Evolutionary conservation across 768 basidiomycete genomes (phyloP), one percentile per base, ranked within the genome.

Genomic region (Rhodotorula paludigena): DNA sequence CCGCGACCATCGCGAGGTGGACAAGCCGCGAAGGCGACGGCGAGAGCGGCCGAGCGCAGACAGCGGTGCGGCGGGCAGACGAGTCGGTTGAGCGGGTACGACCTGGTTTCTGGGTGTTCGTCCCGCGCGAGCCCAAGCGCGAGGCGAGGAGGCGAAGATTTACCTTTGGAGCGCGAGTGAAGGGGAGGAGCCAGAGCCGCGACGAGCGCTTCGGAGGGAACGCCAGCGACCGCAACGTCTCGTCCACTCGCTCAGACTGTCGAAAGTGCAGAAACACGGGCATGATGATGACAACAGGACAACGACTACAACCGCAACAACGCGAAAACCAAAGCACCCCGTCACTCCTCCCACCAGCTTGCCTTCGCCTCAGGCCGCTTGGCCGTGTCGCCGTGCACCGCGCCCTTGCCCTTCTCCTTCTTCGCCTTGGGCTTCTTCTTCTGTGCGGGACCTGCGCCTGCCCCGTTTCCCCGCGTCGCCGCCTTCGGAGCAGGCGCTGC

Each of bases 321-420:
- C 49, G 5, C 4, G 4, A 6, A 18, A 0, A 44, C 28, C 36
- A 25, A 16, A 12, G 32, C 21, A 1, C n/a, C 14, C 5, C 42
- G 16, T 42, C 44, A 68, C 36, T 68, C 66, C 41, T 68, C 63
- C 67, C 71, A 73, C 71, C 71, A 73, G 9, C 63, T 58, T 33
- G 32, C 66, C 44, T 54, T 61, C 10, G 36, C 51, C 49, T 42
- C 28, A 33, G 57, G 60, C 47, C 56, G 51, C 52, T 57, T 60
- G 58, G 55, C 53, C 21, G 35, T 38, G 47, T 71, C 69, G 16
- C 57, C 54, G 51, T 61, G 42, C 41, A 51, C 36, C 45, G 23
- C 39, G 41, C 51, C n/a, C 42, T 41, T 51, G 32, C 39, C 30
- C 33, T 36, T 30, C 53, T 25, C 60, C 38, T 5, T 36, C 58